phyloP scores from a whole-genome alignment of 345 rosid genomes.

The Cochlearia excelsa region DNA sequence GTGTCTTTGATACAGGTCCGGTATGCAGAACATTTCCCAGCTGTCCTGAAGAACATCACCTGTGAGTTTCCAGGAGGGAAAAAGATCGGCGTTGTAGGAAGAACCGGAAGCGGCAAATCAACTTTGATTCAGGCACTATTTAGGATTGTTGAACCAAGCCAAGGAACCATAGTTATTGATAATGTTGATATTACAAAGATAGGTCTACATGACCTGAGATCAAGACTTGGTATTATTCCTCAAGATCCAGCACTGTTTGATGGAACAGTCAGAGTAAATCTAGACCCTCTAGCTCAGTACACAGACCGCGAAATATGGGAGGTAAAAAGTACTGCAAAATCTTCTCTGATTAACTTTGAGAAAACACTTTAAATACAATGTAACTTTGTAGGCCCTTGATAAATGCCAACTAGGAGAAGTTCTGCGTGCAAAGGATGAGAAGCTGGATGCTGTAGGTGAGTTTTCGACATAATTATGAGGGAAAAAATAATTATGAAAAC shows the following conservation, averaged over 20 bases:
- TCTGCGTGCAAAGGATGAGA: conserved; percentile 62
- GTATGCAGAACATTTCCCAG: conserved; percentile 89
- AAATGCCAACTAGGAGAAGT: conserved; percentile 83
- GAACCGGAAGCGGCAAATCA: conserved; percentile 97
- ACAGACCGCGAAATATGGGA: conserved; percentile 68
- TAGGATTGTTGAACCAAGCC: conserved; percentile 80
- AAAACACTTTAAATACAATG: conserved; percentile 3
- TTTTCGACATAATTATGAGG: conserved; percentile 5
- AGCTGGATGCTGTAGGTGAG: conserved; percentile 68
- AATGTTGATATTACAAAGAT: conserved; percentile 70
- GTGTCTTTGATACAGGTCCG: conserved; percentile 54
- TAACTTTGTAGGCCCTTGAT: conserved; percentile 56
- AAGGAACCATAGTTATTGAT: conserved; percentile 81
- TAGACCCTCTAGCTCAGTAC: conserved; percentile 72
- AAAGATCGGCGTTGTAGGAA: conserved; percentile 71
- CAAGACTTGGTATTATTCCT: conserved; percentile 90
- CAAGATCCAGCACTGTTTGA: conserved; percentile 94
- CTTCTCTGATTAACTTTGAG: conserved; percentile 1
- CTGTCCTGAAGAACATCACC: conserved; percentile 67
- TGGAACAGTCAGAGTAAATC: conserved; percentile 87
- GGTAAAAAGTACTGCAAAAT: conserved; percentile 39
- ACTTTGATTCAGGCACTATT: conserved; percentile 86
- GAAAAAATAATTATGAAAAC: neutral
- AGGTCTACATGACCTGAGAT: conserved; percentile 83
- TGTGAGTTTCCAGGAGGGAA: conserved; percentile 81